Evolutionary conservation across 768 basidiomycete genomes (phyloP), one percentile per base, ranked within the genome.

Genomic region (Lepiota subincarnata): DNA sequence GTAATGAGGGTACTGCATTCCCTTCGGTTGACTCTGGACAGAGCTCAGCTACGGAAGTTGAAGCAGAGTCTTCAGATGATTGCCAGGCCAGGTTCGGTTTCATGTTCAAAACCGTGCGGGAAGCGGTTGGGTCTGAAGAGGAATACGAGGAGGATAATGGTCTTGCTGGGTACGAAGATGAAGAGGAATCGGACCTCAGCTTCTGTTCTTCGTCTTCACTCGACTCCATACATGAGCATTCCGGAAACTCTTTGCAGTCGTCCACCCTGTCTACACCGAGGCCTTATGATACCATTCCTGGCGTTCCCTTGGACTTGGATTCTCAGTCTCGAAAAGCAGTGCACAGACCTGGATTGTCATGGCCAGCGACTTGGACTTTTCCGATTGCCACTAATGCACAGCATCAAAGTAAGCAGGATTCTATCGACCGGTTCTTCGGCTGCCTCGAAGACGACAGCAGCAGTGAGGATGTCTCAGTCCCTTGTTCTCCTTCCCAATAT

Each of bases 391-490:
- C 35, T n/a, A 36, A 50, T 14, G 34, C 40, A 7, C 48, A 36
- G 6, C 31, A n/a, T 1, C 55, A 66, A 8, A 52, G 56, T 5
- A 66, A 64, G 41, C 58, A 60, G 49, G 75, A 80, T 16, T 79
- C 83, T n/a, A 72, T 87, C 7, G 89, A 92, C 64, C 77, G 74
- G 31, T 92, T 92, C 76, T 92, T 92, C 60, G 83, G 80, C 39
- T 92, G 88, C 56, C 69, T 81, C 36, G 83, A 85, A 48, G 77
- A 78, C 48, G 78, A 80, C 58, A 74, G 77, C 35, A 65, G 60
- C 24, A 68, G 71, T 24, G 62, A 59, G 3, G 50, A 54, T 22
- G 68, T 62, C 4, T 69, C 69, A 38, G 72, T 78, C 0, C 82
- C 83, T 5, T 66, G 71, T 63, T 65, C 63, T 44, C 71, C 72